Base-by-base conservation (phyloP, 106 monocot species). In the Dendrobium catenatum region DNA sequence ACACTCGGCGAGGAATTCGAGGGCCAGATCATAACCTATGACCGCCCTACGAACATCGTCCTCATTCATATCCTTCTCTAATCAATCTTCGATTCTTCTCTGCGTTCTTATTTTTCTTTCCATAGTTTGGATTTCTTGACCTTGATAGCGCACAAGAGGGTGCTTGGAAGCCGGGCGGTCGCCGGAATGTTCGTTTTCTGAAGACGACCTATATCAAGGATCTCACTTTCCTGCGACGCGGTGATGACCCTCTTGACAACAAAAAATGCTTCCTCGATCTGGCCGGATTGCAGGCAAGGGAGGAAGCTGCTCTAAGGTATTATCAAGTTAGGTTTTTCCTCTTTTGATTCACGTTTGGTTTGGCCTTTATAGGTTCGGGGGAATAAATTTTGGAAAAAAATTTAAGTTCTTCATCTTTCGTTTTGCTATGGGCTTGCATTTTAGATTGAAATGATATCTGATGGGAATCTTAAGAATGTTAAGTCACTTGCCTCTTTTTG, bases 11-110 rank as follows among this genome's bases (percentile, higher is more conserved):
- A 98, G 22, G 94, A 94, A 19, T 81, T 94, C 84, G 89, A 89
- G 56, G 97, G 97, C 46, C 94, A 89, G 77, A 86, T 98, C 86
- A 86, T 98, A 80, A 79, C 92, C 83, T 98, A 87, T 85, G 97
- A 98, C 41, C 92, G 93, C 81, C 77, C 86, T 15, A 88, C 94
- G 88, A 93, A 94, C 88, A 76, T 95, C 77, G 84, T 98, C 85
- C 90, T 86, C 80, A 79, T 93, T 80, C 93, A 95, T 92, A 92
- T 90, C 92, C 92, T 89, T 83, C 51, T 42, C 54, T 18, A 2
- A 76, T 47, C 51, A 19, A 19, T 42, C 48, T 48, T 76, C 13
- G 77, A 55, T 17, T 49, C 6, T 8, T 72, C 49, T 66, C 4
- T 54, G n/a, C 24, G 5, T 7, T 33, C 47, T 81, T 68, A 5